A percentile compares a stretch with the other conserved stretches of the same genome.
phyloP scores from a whole-genome alignment of 2,329 filamentous ascomycete species.

The Pseudocercospora pini-densiflorae region DNA sequence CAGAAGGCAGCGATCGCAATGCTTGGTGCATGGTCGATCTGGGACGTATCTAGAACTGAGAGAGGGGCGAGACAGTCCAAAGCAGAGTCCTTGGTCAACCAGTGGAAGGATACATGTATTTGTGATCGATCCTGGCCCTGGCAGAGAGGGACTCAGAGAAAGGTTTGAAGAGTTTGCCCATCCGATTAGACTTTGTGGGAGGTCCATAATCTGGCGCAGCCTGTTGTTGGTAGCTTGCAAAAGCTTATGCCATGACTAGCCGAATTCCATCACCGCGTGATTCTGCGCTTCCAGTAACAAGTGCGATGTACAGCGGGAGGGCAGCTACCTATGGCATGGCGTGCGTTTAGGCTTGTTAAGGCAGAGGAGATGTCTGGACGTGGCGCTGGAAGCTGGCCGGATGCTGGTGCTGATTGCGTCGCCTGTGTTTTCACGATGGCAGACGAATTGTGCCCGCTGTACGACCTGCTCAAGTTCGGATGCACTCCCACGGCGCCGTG shows the following conservation, averaged over 20 bases:
- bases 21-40: not conserved
- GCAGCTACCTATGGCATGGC: not conserved
- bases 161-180: not conserved
- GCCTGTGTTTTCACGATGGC: not conserved
- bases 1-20: not conserved
- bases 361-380: not conserved
- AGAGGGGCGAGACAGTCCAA: too few species aligned
- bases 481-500: not conserved
- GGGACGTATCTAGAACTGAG: too few species aligned
- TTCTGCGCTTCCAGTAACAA: too few species aligned
- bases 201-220: too few species aligned
- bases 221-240: not conserved
- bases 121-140: too few species aligned
- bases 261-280: too few species aligned
- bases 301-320: not conserved
- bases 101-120: too few species aligned
- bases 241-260: not conserved
- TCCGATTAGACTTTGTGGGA: not conserved
- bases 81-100: too few species aligned
- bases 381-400: not conserved
- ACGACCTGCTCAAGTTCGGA: not conserved
- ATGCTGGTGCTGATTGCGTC: not conserved
- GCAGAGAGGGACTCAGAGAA: too few species aligned
- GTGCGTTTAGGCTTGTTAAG: not conserved
- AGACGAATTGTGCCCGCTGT: not conserved